Conservation (phyloP, 106 monocot species). For the Phalaenopsis aphrodite region DNA sequence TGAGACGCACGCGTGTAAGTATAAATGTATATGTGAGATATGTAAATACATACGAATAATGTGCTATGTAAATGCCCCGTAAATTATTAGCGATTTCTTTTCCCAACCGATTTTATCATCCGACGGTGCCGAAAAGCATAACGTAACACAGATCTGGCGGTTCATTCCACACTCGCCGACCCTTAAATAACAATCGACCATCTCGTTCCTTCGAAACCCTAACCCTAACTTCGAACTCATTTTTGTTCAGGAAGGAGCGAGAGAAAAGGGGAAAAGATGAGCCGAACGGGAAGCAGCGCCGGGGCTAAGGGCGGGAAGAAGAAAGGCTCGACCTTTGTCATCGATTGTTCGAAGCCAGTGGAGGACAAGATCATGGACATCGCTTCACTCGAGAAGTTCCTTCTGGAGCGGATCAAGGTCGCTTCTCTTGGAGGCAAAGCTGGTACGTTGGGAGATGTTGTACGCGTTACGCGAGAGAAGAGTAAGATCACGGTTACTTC, state of each 20-base stretch:
- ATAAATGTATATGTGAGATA: too few relatives aligned
- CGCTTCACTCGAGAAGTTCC: slow-evolving; percentile 68
- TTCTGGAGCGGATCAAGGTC: slow-evolving; percentile 70
- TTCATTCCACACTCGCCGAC: too few relatives aligned
- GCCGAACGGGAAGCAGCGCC: not conserved
- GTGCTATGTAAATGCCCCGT: too few relatives aligned
- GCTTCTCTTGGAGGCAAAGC: slow-evolving; percentile 36
- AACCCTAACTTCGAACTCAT: not conserved
- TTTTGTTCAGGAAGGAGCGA: not conserved
- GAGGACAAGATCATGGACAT: slow-evolving; percentile 70
- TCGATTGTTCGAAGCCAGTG: slow-evolving; percentile 39
- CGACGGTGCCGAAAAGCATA: too few relatives aligned
- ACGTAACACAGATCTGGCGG: too few relatives aligned
- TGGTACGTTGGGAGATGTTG: slow-evolving; percentile 36
- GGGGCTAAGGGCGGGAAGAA: slow-evolving; percentile 14
- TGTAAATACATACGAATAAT: too few relatives aligned
- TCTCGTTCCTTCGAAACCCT: not conserved
- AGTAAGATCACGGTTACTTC: slow-evolving; percentile 17
- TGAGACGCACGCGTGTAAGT: too few relatives aligned
- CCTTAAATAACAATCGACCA: too few relatives aligned
- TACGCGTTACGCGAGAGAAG: slow-evolving; percentile 17
- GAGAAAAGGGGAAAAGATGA: not conserved
- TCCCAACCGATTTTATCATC: too few relatives aligned
- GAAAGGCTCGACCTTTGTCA: slow-evolving; percentile 20
- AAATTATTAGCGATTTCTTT: too few relatives aligned